These are phyloP conservation scores for Dimocarpus longan DNA, from an alignment of 345 rosid species.

Conservation along the genomic window DNA sequence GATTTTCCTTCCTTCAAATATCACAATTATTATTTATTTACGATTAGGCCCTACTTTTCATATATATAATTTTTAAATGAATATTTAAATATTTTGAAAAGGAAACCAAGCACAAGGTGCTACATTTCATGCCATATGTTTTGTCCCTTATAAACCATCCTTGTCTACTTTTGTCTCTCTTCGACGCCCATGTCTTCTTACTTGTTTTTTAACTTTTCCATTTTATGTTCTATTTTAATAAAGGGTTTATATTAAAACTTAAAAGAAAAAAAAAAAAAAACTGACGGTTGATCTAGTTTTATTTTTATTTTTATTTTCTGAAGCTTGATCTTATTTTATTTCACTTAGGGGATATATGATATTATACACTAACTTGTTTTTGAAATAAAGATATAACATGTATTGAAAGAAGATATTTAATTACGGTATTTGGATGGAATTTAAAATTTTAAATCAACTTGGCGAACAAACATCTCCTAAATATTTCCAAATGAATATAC, in stretches of 20 bases:
- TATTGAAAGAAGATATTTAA: no score
- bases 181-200: constrained; percentile 32
- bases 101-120: constrained; percentile 25
- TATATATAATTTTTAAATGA: background rate
- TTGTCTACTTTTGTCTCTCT: constrained; percentile 45
- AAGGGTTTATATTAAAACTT: no score
- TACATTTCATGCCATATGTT: constrained; percentile 47
- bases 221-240: background rate
- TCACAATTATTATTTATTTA: background rate
- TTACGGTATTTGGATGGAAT: no score
- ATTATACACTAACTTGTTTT: no score
- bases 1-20: background rate
- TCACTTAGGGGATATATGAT: background rate
- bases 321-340: background rate
- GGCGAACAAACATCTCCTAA: background rate
- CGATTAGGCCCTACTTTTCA: background rate
- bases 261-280: no score
- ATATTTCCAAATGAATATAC: no score
- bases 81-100: background rate
- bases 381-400: no score
- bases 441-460: no score
- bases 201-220: background rate
- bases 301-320: no score
- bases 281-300: no score
- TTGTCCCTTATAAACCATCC: constrained; percentile 52